Evolutionary conservation across 306 rosid genomes (phyloP), one percentile per base, ranked within the genome.

Genomic region (Crataegus laevigata): DNA sequence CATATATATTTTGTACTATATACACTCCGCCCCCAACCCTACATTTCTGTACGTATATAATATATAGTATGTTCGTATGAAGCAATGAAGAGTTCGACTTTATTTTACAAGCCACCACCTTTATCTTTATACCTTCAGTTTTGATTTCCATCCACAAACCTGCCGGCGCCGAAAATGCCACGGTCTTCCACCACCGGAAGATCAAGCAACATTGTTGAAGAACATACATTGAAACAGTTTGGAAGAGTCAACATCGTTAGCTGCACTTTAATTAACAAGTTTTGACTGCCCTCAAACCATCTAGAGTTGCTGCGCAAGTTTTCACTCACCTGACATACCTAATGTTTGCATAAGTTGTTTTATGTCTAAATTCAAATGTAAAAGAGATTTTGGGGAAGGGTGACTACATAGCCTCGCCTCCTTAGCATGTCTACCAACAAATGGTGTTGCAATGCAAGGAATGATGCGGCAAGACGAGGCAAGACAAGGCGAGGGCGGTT

Each of bases 181-280:
- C 54, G 69, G 54, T 80, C 81, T 24, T 81, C 83, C 80, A 82
- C 61, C 10, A 80, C 45, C 6, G 96, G 90, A 30, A 81, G 81
- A 75, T 91, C 93, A 0, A 88, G 34, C 19, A 2, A 14, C 52
- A 4, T 87, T 85, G 88, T 73, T 89, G 24, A 90, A 34, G 38
- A 34, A 90, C 70, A 81, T 88, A 80, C 50, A 78, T 64, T 88
- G 93, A 89, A 72, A 21, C n/a, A 12, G 34, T 22, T 34, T 50
- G 50, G 62, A 67, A 25, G 54, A 74, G n/a, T 55, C 67, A 73
- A 30, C 78, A 5, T 28, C 74, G 1, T 19, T 36, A 11, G 47
- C 78, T 51, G 68, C 66, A 15, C 5, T 59, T 5, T 72, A 54
- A 11, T 5, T 72, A 54, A 11, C 29, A 66, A 66, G 70, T 36